Percentiles rank a stretch among this genome's conserved stretches.
These are phyloP conservation scores for Naganishia liquefaciens DNA, from an alignment of 1,284 basidiomycete genomes.

Conservation along the genomic window DNA sequence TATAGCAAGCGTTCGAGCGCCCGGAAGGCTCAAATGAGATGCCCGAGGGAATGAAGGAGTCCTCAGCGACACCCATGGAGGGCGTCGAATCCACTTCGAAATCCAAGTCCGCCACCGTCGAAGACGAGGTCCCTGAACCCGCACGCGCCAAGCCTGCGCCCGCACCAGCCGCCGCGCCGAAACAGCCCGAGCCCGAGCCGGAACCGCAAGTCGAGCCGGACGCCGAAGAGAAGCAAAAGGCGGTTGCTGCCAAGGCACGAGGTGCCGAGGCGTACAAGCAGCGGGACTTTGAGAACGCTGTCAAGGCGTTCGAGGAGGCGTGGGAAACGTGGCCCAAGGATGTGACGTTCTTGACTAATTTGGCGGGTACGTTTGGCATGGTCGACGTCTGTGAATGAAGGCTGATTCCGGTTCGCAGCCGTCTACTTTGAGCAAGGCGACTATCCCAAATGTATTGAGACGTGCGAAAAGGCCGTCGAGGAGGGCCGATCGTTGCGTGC, in stretches of 20 bases:
- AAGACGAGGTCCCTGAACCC: constrained; percentile 27
- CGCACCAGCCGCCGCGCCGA: constrained; percentile 47
- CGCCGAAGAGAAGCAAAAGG: constrained; percentile 68
- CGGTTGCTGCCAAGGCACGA: constrained; percentile 72
- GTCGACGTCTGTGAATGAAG: not conserved
- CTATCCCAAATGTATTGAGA: constrained; percentile 86
- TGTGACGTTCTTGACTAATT: constrained; percentile 87
- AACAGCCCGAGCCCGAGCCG: constrained; percentile 50
- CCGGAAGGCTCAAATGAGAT: constrained; percentile 81
- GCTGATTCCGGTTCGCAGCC: constrained; percentile 54
- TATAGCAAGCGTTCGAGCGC: constrained; percentile 73
- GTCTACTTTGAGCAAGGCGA: constrained; percentile 92
- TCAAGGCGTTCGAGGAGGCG: constrained; percentile 73
- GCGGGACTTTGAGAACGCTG: constrained; percentile 73
- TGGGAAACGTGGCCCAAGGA: constrained; percentile 95
- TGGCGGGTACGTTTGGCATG: constrained; percentile 64
- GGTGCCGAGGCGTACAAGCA: constrained; percentile 85
- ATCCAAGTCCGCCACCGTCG: constrained; percentile 34
- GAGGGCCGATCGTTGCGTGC: constrained; percentile 71
- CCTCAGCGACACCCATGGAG: constrained; percentile 19
- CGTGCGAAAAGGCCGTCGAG: constrained; percentile 91
- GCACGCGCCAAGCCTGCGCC: constrained; percentile 50
- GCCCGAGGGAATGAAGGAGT: constrained; percentile 59
- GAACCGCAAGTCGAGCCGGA: constrained; percentile 54
- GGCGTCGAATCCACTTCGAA: constrained; percentile 22